Base-by-base conservation (phyloP, 176 grass and related monocot genomes). In the Oryza brachyantha region DNA sequence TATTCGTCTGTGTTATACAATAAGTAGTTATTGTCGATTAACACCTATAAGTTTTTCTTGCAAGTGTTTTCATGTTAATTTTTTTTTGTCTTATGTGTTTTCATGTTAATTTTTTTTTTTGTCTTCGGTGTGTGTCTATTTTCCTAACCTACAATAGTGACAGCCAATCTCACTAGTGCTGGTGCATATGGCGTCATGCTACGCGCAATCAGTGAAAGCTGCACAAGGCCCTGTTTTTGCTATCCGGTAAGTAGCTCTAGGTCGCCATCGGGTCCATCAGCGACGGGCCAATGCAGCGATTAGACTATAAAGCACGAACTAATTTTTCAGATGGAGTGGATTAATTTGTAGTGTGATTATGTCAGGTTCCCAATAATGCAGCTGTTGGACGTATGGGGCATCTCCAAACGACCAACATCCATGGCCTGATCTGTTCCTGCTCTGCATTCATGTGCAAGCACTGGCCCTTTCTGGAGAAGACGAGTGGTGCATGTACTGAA, bases 331-430 rank as follows among this genome's bases (percentile, higher is more conserved):
- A 32, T 3, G 29, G 13, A 5, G 40, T 25, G 54, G 24, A 86
- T 70, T 37, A 1, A 26, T 55, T 54, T 10, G 21, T 37, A 64
- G 70, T 32, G 57, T 12, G 0, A 10, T 86, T 42, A 72, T 64
- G 85, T 87, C 66, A 83, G 68, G 61, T 72, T 76, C 37, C 16
- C 67, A 67, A 67, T 79, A 60, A 88, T 61, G 36, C 60, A 46
- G 21, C 35, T 1, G 10, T 0, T 17, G 52, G 65, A 7, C 8
- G 73, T 6, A 35, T 13, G 10, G 9, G 66, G 64, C 83, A 55
- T 78, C 50, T 57, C 66, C 22, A 11, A 65, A 63, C 60, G 62
- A 19, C 0, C 66, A 57, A 39, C 54, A 54, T 70, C 7, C 62
- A 28, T 59, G 69, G 32, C 26, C 0, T 42, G 25, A 55, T 59